A percentile compares a stretch with the other conserved stretches of the same genome.
These are phyloP conservation scores for Purshia tridentata DNA, from an alignment of 306 rosid genomes.

Conservation along the genomic window DNA sequence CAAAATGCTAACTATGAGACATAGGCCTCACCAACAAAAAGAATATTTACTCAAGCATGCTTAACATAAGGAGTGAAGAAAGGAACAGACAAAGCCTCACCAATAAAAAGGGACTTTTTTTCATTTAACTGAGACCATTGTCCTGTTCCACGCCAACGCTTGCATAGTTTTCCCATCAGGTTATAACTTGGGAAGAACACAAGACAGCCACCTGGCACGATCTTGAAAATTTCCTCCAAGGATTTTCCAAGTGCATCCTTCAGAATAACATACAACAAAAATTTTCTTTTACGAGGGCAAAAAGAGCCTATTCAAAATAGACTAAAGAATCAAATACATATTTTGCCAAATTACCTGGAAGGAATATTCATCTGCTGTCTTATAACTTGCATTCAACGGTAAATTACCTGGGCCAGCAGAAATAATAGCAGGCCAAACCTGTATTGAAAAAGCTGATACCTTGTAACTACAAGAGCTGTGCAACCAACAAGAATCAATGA, in stretches of 20 bases:
- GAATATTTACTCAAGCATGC: neutral
- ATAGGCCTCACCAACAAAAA: neutral
- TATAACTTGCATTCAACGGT: slow-evolving; percentile 89
- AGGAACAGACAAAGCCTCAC: slow-evolving; percentile 44
- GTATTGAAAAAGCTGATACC: slow-evolving; percentile 32
- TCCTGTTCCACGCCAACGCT: slow-evolving; percentile 90
- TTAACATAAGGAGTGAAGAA: slow-evolving; percentile 4
- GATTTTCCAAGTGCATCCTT: slow-evolving; percentile 93
- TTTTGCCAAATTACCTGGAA: slow-evolving; percentile 64
- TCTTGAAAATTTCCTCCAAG: slow-evolving; percentile 77
- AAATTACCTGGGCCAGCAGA: slow-evolving; percentile 76
- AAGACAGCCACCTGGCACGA: slow-evolving; percentile 89
- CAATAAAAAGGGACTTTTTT: slow-evolving; percentile 71
- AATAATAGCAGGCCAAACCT: slow-evolving; percentile 93
- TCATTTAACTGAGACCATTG: slow-evolving; percentile 78
- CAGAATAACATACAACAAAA: slow-evolving; percentile 27
- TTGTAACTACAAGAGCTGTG: slow-evolving; percentile 30
- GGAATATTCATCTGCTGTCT: slow-evolving; percentile 79
- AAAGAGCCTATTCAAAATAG: slow-evolving; percentile 7
- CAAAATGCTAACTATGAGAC: slow-evolving; percentile 14
- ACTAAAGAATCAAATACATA: slow-evolving; percentile 10
- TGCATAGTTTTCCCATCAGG: slow-evolving; percentile 79
- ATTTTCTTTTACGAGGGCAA: slow-evolving; percentile 15
- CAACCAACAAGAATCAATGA: slow-evolving; percentile 26
- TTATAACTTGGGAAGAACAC: slow-evolving; percentile 96